Conservation (phyloP, 352 stramenopile species). For the Plasmopara halstedii region DNA sequence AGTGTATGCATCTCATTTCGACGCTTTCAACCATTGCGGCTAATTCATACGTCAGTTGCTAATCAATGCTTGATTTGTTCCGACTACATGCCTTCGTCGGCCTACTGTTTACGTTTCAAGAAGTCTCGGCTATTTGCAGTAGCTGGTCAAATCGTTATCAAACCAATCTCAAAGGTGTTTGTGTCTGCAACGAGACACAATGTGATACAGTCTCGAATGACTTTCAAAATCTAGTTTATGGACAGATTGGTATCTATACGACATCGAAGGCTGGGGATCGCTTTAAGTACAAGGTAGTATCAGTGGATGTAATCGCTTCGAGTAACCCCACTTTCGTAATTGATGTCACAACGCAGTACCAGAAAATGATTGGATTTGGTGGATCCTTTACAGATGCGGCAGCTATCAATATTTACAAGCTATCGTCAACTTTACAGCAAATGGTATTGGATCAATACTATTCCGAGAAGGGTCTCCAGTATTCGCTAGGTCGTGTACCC, state of each 20-base stretch:
- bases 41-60: too few species aligned
- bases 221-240: conserved; percentile 30
- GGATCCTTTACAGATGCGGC: conserved; percentile 89
- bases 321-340: conserved; percentile 35
- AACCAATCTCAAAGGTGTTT: conserved; percentile 39
- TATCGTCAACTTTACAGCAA: conserved; percentile 69
- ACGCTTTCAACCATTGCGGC: too few species aligned
- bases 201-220: conserved; percentile 48
- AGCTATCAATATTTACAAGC: conserved; percentile 77
- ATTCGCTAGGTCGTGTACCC: conserved; percentile 84
- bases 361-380: conserved; percentile 85
- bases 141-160: conserved; percentile 44
- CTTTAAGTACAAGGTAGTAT: conserved; percentile 31
- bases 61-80: too few species aligned
- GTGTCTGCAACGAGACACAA: conserved; percentile 40
- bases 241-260: conserved; percentile 38
- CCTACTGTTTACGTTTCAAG: conserved; percentile 5
- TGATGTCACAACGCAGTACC: conserved; percentile 42
- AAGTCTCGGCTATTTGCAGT: conserved; percentile 19
- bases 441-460: conserved; percentile 85
- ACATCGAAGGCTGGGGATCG: conserved; percentile 43
- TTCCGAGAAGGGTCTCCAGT: conserved; percentile 65
- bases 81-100: conserved; percentile 2
- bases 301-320: conserved; percentile 14
- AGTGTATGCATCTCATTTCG: too few species aligned